Conservation (phyloP, 2,329 filamentous ascomycete species). For the Cordyceps pruinosa region DNA sequence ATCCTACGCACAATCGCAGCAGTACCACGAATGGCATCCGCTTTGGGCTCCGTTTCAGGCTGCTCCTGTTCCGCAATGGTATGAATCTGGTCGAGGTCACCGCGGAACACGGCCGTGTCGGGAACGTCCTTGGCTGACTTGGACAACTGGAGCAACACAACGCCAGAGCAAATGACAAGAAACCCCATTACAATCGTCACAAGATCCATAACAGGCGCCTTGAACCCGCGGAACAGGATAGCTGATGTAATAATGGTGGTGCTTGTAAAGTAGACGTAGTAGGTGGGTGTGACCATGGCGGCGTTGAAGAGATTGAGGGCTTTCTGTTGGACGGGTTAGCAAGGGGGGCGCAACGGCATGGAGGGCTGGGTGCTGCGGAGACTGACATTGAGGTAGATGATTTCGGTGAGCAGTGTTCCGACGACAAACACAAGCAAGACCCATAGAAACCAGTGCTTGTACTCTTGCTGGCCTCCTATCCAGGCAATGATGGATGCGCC, state of each 20-base stretch:
- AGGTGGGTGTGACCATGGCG: constrained; percentile 92
- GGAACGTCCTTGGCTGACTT: constrained; percentile 98
- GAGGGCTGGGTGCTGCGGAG: background rate
- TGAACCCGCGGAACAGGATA: constrained; percentile 88
- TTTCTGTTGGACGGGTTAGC: constrained; percentile 62
- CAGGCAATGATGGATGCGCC: constrained; percentile 88
- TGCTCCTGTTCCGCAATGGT: constrained; percentile 94
- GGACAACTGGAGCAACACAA: constrained; percentile 88
- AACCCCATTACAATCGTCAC: constrained; percentile 90
- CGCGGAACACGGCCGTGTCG: constrained; percentile 83
- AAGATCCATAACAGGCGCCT: constrained; percentile 73
- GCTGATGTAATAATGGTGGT: constrained; percentile 92
- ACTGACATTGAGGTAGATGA: constrained; percentile 90
- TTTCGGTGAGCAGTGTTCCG: constrained; percentile 82
- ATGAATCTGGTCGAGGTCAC: constrained; percentile 89
- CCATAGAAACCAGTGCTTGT: constrained; percentile 97
- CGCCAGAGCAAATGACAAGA: constrained; percentile 85
- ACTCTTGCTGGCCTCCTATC: constrained; percentile 73
- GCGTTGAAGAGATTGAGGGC: constrained; percentile 95
- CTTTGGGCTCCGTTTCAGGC: constrained; percentile 92
- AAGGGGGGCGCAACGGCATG: too few relatives aligned
- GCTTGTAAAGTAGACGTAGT: constrained; percentile 97
- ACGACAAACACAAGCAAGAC: constrained; percentile 87
- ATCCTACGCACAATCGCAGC: constrained; percentile 82
- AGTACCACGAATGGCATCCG: constrained; percentile 87